These are phyloP conservation scores for Brassica napus DNA, from an alignment of 345 rosid genomes.

Conservation along the genomic window Da-Ae NC_063434.1:6201501-6202000, in stretches of 20 bases:
- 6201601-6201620: no score
- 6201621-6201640: background rate
- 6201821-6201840: background rate
- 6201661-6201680: conserved; percentile 30
- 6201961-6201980: conserved; percentile 5
- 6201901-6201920: background rate
- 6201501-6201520: no score
- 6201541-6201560: no score
- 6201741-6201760: background rate
- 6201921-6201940: background rate
- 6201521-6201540: no score
- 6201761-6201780: conserved; percentile 9
- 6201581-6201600: no score
- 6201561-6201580: no score
- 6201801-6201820: background rate
- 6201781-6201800: background rate
- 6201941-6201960: conserved; percentile 22
- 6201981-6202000: background rate
- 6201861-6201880: background rate
- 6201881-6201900: background rate
- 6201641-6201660: conserved; percentile 27
- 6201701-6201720: background rate
- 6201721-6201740: background rate
- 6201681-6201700: background rate
- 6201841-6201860: background rate